Conservation (phyloP, 2,329 filamentous ascomycete genomes). For the Aspergillus quadricinctus region DNA sequence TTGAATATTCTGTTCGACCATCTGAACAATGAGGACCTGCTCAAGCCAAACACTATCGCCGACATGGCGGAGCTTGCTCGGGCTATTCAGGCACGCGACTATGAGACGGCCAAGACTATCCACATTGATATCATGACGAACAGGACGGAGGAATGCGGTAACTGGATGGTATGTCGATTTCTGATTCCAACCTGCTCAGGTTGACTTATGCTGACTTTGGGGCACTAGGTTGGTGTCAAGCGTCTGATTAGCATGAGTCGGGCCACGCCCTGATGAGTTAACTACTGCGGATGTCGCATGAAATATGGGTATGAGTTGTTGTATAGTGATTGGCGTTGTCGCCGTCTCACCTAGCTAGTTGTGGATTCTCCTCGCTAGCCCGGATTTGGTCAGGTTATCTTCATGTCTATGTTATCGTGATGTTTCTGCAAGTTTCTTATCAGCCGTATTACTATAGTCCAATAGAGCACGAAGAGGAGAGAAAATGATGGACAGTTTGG, state of each 20-base stretch:
- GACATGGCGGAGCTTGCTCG: conserved; percentile 51
- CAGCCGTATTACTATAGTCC: background rate
- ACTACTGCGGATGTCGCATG: background rate
- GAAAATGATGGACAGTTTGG: background rate
- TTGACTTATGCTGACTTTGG: background rate
- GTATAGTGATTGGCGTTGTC: conserved; percentile 3
- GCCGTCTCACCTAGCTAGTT: background rate
- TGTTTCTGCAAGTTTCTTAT: conserved; percentile 2
- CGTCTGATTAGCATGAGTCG: conserved; percentile 75
- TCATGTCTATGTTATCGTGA: conserved; percentile 15
- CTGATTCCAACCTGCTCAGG: background rate
- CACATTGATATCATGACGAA: conserved; percentile 73
- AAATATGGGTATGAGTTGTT: conserved; percentile 10
- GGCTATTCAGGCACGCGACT: conserved; percentile 65
- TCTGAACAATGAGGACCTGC: conserved; percentile 88
- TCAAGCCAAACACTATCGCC: conserved; percentile 66
- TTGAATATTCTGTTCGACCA: conserved; percentile 94
- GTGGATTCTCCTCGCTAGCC: background rate
- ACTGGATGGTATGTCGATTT: conserved; percentile 71
- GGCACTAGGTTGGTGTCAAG: conserved; percentile 65
- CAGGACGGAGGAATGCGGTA: conserved; percentile 74
- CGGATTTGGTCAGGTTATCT: conserved; percentile 2
- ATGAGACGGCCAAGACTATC: conserved; percentile 61
- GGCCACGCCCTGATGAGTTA: conserved; percentile 57
- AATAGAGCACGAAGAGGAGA: background rate